These are phyloP conservation scores for Umbellularia californica DNA, from an alignment of 164 flowering plant genomes.

Conservation along the genomic window DNA sequence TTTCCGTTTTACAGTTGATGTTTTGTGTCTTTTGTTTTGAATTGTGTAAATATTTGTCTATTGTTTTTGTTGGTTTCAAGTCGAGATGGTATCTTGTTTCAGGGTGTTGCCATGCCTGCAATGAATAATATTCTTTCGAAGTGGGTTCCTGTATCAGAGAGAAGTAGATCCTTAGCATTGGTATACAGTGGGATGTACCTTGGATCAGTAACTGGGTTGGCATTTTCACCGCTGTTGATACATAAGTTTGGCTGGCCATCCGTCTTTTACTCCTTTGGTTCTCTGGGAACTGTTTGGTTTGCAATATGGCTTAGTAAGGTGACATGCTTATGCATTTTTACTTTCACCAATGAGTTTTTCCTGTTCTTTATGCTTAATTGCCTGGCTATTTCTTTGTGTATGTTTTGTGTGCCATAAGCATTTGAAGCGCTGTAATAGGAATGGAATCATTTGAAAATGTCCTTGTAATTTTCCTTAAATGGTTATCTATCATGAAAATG, in stretches of 20 bases:
- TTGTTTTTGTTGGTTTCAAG: not conserved
- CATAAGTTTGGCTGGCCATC: slow-evolving; percentile 95
- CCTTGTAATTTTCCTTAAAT: no score
- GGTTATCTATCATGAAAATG: slow-evolving; percentile 3
- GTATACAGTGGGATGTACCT: slow-evolving; percentile 99
- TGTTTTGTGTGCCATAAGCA: no score
- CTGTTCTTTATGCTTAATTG: not conserved
- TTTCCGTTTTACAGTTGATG: not conserved
- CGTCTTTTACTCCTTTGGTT: slow-evolving; percentile 92
- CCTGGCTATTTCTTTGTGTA: no score
- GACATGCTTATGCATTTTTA: not conserved
- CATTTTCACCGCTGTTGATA: slow-evolving; percentile 85
- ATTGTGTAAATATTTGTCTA: not conserved
- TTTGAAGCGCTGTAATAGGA: no score
- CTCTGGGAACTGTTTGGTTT: slow-evolving; percentile 90
- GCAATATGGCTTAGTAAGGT: slow-evolving; percentile 84
- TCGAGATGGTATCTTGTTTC: slow-evolving; percentile 19
- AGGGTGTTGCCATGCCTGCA: slow-evolving; percentile 99
- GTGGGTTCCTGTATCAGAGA: slow-evolving; percentile 94
- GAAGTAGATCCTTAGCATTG: slow-evolving; percentile 91
- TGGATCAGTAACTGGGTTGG: slow-evolving; percentile 94
- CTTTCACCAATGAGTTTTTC: not conserved
- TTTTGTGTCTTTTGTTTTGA: not conserved
- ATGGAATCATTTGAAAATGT: no score
- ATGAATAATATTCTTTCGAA: slow-evolving; percentile 93